Conservation (phyloP, 192 early-diverging fungal genomes). For the Chytriomyces sp. region DNA sequence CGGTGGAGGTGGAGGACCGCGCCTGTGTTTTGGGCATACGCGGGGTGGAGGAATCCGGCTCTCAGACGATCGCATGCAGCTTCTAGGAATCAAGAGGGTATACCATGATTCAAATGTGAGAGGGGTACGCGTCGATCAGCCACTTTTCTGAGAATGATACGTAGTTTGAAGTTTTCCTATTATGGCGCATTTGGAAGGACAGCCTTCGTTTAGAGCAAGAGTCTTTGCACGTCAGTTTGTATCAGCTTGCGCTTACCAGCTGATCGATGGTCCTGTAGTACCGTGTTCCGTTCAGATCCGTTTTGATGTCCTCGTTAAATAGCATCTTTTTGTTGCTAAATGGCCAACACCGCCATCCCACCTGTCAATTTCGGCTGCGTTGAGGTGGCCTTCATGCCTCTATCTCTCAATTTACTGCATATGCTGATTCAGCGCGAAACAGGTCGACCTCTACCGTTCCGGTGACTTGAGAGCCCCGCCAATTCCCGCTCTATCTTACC, state of each 20-base stretch:
- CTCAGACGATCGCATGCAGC: neutral
- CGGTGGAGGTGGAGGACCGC: slow-evolving; percentile 1
- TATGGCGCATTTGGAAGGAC: neutral
- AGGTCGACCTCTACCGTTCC: slow-evolving; percentile 95
- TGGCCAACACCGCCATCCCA: slow-evolving; percentile 27
- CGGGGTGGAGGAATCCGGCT: neutral
- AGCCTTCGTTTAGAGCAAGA: neutral
- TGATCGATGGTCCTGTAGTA: slow-evolving; percentile 28
- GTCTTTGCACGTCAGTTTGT: too few species aligned
- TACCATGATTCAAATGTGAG: slow-evolving; percentile 19
- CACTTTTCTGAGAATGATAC: slow-evolving; percentile 15
- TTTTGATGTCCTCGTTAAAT: neutral
- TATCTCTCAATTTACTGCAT: neutral
- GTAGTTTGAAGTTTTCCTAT: slow-evolving; percentile 28
- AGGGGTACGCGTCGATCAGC: slow-evolving; percentile 28
- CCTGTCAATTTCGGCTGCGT: slow-evolving; percentile 30
- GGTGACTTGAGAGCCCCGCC: slow-evolving; percentile 14
- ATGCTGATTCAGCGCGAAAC: neutral
- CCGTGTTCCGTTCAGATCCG: slow-evolving; percentile 15
- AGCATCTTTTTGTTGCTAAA: neutral
- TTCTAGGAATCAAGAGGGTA: neutral
- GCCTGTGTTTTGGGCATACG: neutral
- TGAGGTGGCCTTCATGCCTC: neutral
- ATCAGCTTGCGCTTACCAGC: slow-evolving; percentile 4
- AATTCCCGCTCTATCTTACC: slow-evolving; percentile 39